Conservation (phyloP, 1,139 yeast species). For the Arxiozyma bovina region DNA sequence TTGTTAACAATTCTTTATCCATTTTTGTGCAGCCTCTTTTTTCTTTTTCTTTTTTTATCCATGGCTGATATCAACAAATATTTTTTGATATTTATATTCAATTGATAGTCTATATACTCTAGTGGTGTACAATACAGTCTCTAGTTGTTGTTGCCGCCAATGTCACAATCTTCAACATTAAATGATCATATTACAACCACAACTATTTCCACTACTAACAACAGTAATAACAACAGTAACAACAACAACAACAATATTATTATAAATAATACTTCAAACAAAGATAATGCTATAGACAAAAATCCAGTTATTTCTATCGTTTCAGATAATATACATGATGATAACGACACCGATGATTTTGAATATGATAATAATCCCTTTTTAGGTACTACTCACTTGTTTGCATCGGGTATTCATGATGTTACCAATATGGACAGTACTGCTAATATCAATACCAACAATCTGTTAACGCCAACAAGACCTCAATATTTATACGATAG, state of each 20-base stretch:
- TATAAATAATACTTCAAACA: not conserved
- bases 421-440: not conserved
- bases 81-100: not conserved
- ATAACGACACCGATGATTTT: not conserved
- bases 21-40: not conserved
- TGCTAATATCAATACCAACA: not conserved
- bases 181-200: not conserved
- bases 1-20: too few relatives aligned
- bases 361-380: constrained; percentile 41
- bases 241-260: too few relatives aligned
- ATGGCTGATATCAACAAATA: not conserved
- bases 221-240: too few relatives aligned
- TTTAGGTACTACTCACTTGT: constrained; percentile 37
- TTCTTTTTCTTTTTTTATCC: not conserved
- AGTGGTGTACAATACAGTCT: not conserved
- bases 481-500: constrained; percentile 5
- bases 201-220: too few relatives aligned
- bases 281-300: not conserved
- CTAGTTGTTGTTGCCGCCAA: not conserved
- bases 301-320: not conserved
- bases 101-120: not conserved
- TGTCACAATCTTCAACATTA: not conserved
- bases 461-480: not conserved
- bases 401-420: constrained; percentile 33
- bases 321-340: not conserved